Evolutionary conservation across 2,329 filamentous ascomycete species (phyloP), one percentile per base, ranked within the genome.

Genomic region (Harringtonia aguacate): DNA sequence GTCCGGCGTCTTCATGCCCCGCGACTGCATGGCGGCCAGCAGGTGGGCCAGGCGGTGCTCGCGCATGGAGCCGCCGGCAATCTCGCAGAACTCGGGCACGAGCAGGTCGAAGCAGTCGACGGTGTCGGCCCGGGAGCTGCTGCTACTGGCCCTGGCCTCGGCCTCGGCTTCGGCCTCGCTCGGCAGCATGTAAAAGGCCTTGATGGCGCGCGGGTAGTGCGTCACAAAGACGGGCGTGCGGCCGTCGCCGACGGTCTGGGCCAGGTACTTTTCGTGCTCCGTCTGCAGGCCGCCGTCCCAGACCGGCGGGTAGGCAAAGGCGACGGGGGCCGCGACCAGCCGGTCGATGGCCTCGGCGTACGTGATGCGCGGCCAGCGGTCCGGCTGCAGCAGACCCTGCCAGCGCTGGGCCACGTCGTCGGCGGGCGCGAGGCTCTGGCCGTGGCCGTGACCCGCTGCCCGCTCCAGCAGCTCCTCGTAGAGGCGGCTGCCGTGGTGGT

Each of bases 21-120:
- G 30, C 14, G 40, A 22, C 33, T 36, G 28, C 49, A 49, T 46
- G 38, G 42, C 24, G 0, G 30, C 36, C 18, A 49, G 22, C 3
- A 49, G 49, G 34, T 39, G 36, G 10, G 33, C 14, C 13, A 51
- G 46, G 8, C 50, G 77, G 63, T 94, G 79, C 64, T 95, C 88
- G 64, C 89, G 86, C 69, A 95, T 78, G 4, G 87, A 94, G 30
- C 89, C 89, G 22, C 89, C 89, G 2, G 84, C 86, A 39, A 95
- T 75, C 64, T 95, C 89, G 58, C 86, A 88, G 46, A 90, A 72
- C 47, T 88, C 84, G 15, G 87, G 87, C 15, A 95, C 79, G 15
- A 95, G 70, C 39, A 95, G 75, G 61, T 95, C 89, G 59, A 95
- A 95, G 64, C 87, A 94, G 47, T 88, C 86, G 13, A 87, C 87